Base-by-base conservation (phyloP, 345 rosid species). In the Linum usitatissimum region DNA sequence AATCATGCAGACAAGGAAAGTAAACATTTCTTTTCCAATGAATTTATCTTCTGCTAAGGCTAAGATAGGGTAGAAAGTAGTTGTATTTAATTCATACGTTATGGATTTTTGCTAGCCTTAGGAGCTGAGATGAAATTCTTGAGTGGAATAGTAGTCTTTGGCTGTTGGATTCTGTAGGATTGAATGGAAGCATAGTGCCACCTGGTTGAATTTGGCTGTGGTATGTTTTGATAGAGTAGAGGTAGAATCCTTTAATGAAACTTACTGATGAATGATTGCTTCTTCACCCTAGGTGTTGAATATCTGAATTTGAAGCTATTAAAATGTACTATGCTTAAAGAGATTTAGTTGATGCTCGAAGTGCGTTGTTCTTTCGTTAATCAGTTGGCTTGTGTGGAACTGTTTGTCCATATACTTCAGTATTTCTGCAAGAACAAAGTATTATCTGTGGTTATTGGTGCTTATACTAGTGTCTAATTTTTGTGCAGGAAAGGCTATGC, bases 401-500 rank as follows among this genome's bases (percentile, higher is more conserved):
- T n/a, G n/a, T n/a, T n/a, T n/a, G n/a, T n/a, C n/a, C n/a, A n/a
- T n/a, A n/a, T n/a, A n/a, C n/a, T n/a, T n/a, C n/a, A n/a, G n/a
- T n/a, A 15, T 9, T 45, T 45, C 15, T 7, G 17, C 51, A 15
- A 45, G 51, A 15, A 45, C 7, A 45, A 45, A 6, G 51, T 45
- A 34, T 34, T 34, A 34, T 34, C 4, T 45, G 51, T n/a, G 15
- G 17, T 12, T 1, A 1, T 10, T 10, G 14, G 51, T 45, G 51
- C 15, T 45, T 10, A 45, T 45, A 15, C 51, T 4, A 34, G 5
- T 15, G n/a, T 60, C 21, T 36, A 5, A 6, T 31, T 30, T 36
- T 18, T 34, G 6, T 59, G 28, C 84, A 92, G 98, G 79, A 86
- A 84, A 75, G 84, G 96, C 59, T 92, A 85, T 67, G 76, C 96